Percentiles rank a stretch among this genome's conserved stretches.
Evolutionary conservation across 2,329 filamentous ascomycete species (phyloP).

Genomic region (Penicillium sp.): DNA sequence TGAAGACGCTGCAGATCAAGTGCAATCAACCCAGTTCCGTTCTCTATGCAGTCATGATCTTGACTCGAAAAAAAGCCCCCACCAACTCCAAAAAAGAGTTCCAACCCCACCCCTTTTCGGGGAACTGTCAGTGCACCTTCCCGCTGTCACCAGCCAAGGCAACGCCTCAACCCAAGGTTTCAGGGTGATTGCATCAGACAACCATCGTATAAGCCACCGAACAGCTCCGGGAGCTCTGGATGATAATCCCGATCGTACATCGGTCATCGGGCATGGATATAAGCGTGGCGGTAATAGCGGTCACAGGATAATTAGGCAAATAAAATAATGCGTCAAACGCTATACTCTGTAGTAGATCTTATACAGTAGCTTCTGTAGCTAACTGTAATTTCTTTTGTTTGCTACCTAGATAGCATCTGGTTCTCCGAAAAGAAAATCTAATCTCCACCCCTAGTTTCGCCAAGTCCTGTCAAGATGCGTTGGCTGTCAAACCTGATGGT

Average conservation of each 20-base stretch:
- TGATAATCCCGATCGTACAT: conserved; percentile 1
- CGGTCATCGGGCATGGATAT: neutral
- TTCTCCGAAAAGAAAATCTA: neutral
- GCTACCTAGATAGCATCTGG: neutral
- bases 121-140: conserved; percentile 11
- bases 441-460: neutral
- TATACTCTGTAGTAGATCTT: neutral
- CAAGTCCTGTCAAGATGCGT: neutral
- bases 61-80: neutral
- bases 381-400: neutral
- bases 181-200: conserved; percentile 22
- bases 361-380: neutral
- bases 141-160: conserved; percentile 19
- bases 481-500: neutral
- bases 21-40: neutral
- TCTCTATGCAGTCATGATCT: conserved; percentile 1
- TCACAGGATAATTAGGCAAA: neutral
- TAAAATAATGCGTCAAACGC: neutral
- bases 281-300: conserved; percentile 11
- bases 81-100: neutral
- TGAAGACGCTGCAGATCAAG: neutral
- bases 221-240: conserved; percentile 11
- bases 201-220: conserved; percentile 8
- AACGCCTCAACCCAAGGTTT: conserved; percentile 18
- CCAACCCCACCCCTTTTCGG: conserved; percentile 5